A percentile compares a stretch with the other conserved stretches of the same genome.
Evolutionary conservation across 1,139 yeast species (phyloP).

Genomic region (Arxiozyma telluris): DNA sequence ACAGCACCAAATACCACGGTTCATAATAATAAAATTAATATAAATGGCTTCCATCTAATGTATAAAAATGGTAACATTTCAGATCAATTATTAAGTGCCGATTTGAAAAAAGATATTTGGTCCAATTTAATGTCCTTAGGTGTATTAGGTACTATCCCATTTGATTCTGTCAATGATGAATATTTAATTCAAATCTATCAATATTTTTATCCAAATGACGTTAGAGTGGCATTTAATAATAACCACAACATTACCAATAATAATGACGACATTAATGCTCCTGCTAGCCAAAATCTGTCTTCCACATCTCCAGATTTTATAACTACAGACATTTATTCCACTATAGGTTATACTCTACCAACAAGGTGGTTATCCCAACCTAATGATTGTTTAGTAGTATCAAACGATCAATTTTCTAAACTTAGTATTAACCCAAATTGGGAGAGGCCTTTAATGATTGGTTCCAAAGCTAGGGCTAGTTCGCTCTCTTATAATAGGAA

Average conservation of each 20-base stretch:
- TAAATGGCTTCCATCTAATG: neutral
- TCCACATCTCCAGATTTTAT: neutral
- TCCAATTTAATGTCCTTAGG: slow-evolving; percentile 26
- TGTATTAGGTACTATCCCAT: slow-evolving; percentile 28
- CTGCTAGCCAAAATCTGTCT: neutral
- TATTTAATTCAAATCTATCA: slow-evolving; percentile 27
- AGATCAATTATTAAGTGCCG: slow-evolving; percentile 11
- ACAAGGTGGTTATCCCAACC: slow-evolving; percentile 31
- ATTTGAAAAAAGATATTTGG: slow-evolving; percentile 27
- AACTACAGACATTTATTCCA: slow-evolving; percentile 17
- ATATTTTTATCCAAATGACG: slow-evolving; percentile 22
- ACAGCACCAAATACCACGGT: neutral
- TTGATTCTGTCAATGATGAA: slow-evolving; percentile 25
- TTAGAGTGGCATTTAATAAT: neutral
- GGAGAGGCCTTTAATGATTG: slow-evolving; percentile 13
- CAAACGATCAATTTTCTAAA: slow-evolving; percentile 28
- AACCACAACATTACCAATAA: neutral
- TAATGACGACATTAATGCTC: neutral
- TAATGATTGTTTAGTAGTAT: slow-evolving; percentile 25
- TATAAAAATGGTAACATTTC: neutral
- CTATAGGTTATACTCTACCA: slow-evolving; percentile 31
- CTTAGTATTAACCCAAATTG: slow-evolving; percentile 29
- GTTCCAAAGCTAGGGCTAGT: neutral
- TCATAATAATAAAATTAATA: neutral
- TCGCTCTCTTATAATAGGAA: slow-evolving; percentile 9